Percentiles rank a stretch among this genome's conserved stretches.
phyloP scores from a whole-genome alignment of 129 eudicot species.

The Chrysanthemum seticuspe region DNA sequence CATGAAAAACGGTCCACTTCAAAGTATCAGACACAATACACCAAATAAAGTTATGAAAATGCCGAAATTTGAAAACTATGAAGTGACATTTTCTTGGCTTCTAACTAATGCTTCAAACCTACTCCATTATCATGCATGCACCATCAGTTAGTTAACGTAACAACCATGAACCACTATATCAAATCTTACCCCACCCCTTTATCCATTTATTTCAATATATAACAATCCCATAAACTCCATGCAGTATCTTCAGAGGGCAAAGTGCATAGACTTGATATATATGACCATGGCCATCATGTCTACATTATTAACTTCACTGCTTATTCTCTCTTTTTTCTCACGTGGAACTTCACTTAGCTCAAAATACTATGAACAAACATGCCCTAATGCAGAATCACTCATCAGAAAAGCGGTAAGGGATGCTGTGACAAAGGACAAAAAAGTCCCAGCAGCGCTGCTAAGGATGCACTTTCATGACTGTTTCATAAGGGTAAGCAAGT shows the following conservation, averaged over 20 bases:
- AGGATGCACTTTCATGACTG: constrained; percentile 94
- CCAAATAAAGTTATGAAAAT: too few species aligned
- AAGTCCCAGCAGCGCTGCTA: constrained; percentile 75
- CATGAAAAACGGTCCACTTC: too few species aligned
- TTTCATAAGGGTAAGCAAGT: constrained; percentile 57
- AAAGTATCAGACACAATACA: too few species aligned
- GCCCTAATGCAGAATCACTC: constrained; percentile 52
- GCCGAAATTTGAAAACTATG: too few species aligned
- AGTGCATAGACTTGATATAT: constrained; percentile 1
- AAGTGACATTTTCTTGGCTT: constrained; percentile 23
- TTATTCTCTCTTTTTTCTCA: constrained; percentile 35
- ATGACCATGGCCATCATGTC: constrained; percentile 27
- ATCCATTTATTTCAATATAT: constrained; percentile 31
- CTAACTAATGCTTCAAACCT: constrained; percentile 35
- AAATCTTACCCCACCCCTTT: background rate
- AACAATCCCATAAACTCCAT: constrained; percentile 27
- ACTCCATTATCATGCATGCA: constrained; percentile 34
- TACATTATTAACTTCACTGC: constrained; percentile 29
- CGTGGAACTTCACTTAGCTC: constrained; percentile 46
- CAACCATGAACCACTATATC: constrained; percentile 27
- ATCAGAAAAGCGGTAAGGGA: constrained; percentile 49
- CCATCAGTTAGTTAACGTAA: constrained; percentile 39
- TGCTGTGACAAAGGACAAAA: constrained; percentile 51
- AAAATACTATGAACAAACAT: constrained; percentile 59
- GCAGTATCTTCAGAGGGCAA: constrained; percentile 20